phyloP scores from a whole-genome alignment of 345 rosid species.

The Barbarea vulgaris region DNA sequence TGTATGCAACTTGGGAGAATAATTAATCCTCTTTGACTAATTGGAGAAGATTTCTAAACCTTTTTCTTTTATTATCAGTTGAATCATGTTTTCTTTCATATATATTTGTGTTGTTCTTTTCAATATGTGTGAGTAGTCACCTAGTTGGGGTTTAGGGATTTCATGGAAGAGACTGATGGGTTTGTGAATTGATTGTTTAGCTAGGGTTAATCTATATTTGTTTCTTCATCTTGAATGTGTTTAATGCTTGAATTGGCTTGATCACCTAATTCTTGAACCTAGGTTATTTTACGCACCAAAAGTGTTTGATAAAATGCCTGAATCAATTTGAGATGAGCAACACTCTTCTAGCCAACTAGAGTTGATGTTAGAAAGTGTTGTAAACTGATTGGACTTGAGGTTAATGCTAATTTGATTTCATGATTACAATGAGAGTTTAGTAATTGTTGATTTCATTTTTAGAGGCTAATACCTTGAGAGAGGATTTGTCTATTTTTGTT shows the following conservation, averaged over 20 bases:
- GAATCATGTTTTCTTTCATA: too few relatives aligned
- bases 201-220: neutral
- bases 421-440: too few relatives aligned
- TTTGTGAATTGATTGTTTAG: neutral
- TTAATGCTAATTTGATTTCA: neutral
- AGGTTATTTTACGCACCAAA: neutral
- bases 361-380: neutral
- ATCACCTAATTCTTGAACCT: neutral
- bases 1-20: too few relatives aligned
- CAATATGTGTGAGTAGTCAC: too few relatives aligned
- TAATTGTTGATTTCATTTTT: neutral
- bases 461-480: neutral
- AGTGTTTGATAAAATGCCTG: neutral
- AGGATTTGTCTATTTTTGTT: too few relatives aligned
- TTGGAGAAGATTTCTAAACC: too few relatives aligned
- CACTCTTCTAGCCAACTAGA: too few relatives aligned
- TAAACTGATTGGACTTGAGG: too few relatives aligned
- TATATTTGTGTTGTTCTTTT: too few relatives aligned
- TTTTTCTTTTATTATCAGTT: too few relatives aligned
- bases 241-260: neutral
- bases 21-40: too few relatives aligned
- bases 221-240: neutral
- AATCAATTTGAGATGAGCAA: too few relatives aligned
- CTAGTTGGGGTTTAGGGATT: neutral
- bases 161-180: neutral